phyloP scores from a whole-genome alignment of 495 filamentous ascomycete species.

The Daldinia concentrica region DNA sequence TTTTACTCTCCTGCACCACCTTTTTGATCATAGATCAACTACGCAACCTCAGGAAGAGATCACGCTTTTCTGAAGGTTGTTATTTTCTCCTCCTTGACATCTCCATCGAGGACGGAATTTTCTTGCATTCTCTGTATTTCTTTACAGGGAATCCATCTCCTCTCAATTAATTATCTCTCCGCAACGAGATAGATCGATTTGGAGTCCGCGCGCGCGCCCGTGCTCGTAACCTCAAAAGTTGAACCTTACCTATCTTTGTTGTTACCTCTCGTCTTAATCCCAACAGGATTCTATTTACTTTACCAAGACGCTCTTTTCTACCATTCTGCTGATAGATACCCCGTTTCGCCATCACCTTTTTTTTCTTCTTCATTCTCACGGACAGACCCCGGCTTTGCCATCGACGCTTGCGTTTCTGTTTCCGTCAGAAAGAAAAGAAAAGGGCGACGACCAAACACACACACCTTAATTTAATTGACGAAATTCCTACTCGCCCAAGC shows the following conservation, averaged over 20 bases:
- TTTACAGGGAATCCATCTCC: constrained; percentile 51
- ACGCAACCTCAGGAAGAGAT: constrained; percentile 50
- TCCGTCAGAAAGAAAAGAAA: constrained; percentile 26
- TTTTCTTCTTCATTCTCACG: constrained; percentile 22
- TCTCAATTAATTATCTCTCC: constrained; percentile 48
- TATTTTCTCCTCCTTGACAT: constrained; percentile 44
- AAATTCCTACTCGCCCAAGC: constrained; percentile 20
- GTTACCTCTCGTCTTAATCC: constrained; percentile 3
- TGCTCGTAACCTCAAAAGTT: constrained; percentile 30
- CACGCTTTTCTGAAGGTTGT: constrained; percentile 45
- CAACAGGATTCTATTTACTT: constrained; percentile 12
- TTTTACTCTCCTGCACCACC: constrained; percentile 44
- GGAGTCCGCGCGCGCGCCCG: constrained; percentile 34
- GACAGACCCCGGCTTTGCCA: constrained; percentile 30
- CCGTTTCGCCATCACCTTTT: constrained; percentile 32
- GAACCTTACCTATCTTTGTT: constrained; percentile 4
- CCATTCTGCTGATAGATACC: constrained; percentile 42
- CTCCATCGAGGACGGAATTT: constrained; percentile 42
- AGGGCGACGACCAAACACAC: constrained; percentile 28
- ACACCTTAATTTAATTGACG: constrained; percentile 46
- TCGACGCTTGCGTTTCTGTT: constrained; percentile 39
- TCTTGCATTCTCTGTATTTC: constrained; percentile 47
- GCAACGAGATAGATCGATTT: constrained; percentile 28
- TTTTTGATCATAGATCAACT: constrained; percentile 51
- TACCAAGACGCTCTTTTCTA: constrained; percentile 39